These are phyloP conservation scores for Neodidymelliopsis sp. DNA, from an alignment of 2,329 filamentous ascomycete genomes.

Conservation along the genomic window DNA sequence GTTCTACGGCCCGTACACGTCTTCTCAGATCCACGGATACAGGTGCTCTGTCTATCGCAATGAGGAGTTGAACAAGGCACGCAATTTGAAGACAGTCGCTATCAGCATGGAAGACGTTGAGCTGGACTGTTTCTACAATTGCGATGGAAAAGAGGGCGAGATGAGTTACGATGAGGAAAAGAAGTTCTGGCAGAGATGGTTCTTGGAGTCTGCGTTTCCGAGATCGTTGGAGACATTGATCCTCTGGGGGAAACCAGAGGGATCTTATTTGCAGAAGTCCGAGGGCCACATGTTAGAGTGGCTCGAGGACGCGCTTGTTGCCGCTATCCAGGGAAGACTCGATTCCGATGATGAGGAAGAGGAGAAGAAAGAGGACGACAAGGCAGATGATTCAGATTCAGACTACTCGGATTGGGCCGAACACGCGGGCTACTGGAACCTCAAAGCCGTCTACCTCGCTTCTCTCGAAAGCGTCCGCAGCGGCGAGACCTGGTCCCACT, in stretches of 20 bases:
- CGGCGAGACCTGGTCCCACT: no score
- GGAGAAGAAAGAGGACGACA: background rate
- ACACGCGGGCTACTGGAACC: background rate
- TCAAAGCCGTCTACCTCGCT: slow-evolving; percentile 13
- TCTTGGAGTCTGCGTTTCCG: slow-evolving; percentile 3
- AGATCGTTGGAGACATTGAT: slow-evolving; percentile 4
- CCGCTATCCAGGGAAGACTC: slow-evolving; percentile 6
- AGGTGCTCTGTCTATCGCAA: slow-evolving; percentile 9
- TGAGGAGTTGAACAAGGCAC: slow-evolving; percentile 2
- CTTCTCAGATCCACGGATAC: slow-evolving; percentile 1
- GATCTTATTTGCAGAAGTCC: background rate
- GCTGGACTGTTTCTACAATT: background rate
- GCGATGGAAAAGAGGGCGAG: background rate
- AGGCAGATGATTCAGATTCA: background rate
- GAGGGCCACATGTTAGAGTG: slow-evolving; percentile 1
- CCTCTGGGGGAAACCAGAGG: slow-evolving; percentile 2
- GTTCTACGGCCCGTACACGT: slow-evolving; percentile 14
- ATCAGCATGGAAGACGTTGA: slow-evolving; percentile 8
- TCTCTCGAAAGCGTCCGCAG: slow-evolving; percentile 1
- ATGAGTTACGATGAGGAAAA: background rate
- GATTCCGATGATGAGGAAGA: background rate
- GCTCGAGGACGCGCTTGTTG: background rate
- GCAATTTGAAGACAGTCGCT: slow-evolving; percentile 1
- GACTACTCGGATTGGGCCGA: background rate
- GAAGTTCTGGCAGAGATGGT: slow-evolving; percentile 5